Evolutionary conservation across 2,329 filamentous ascomycete species (phyloP), one percentile per base, ranked within the genome.

Genomic region (Aspergillus vadensis): DNA sequence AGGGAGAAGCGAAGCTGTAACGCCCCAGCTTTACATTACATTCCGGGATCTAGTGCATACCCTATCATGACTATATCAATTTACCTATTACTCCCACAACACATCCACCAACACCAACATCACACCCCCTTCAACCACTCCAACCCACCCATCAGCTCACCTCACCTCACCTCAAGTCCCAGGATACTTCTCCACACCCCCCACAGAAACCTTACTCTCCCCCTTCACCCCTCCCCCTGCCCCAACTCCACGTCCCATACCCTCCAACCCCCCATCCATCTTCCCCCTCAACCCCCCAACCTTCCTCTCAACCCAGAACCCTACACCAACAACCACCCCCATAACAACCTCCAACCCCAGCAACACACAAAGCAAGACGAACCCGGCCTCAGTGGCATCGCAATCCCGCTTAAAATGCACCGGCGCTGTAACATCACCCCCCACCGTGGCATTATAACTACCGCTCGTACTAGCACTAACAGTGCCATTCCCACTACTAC

Each of bases 331-430:
- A 54, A 69, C 67, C 61, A 69, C 43, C 12, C 73, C 72, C 69
- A 77, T 70, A 15, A 72, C 48, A 30, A 74, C 65, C 58, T 77
- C 72, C 41, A 78, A 52, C 4, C 72, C 74, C 36, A 78, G 63
- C 15, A 76, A 58, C 7, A 73, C 43, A 32, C 72, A 72, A 49
- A 79, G 69, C 14, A 81, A 55, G 0, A 70, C 69, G 47, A 77
- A 75, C 0, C 70, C 73, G 1, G 74, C 76, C 7, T 70, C 68
- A 5, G 71, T 77, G 39, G 75, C 72, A 12, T 62, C 59, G 59
- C 79, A 81, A 49, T 80, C 68, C 2, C 76, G 68, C 4, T 67
- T 63, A 58, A 81, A 81, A 27, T 74, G 66, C 4, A 64, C 60
- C 0, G 79, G 78, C 0, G 72, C 65, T 4, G 66, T 58, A 3